Base-by-base conservation (phyloP, 306 rosid genomes). In the Cotoneaster glaucophyllus region DNA sequence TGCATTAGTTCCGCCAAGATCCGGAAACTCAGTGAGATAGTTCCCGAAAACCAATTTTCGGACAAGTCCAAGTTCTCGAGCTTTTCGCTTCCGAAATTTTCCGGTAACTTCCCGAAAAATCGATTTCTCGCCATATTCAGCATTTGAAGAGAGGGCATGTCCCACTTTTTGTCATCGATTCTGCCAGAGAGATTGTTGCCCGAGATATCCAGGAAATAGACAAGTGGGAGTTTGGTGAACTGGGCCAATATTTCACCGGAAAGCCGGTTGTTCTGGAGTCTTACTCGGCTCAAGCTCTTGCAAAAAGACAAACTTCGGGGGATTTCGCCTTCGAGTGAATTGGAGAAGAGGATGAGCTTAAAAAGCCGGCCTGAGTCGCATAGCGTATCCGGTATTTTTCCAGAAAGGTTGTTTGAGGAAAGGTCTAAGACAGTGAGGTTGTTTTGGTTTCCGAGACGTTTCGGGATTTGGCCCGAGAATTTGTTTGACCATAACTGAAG, bases 401-500 rank as follows among this genome's bases (percentile, higher is more conserved):
- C 99, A 0, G 81, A 69, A 14, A 96, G 93, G 13, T 80, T 67
- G 81, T 96, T 96, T 17, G 93, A 84, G 41, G 99, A 96, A 10
- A 96, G 89, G 80, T 96, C 99, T 26, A 96, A 66, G n/a, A 89
- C 84, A 3, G 98, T 85, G 77, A 96, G 88, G 70, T 93, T 96
- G 85, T 78, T 89, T 24, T 69, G 81, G 69, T 75, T 84, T 41
- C 99, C 99, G 5, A 96, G 91, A 71, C 84, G 82, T 28, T 62
- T 17, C 8, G 99, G 99, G 45, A 96, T 89, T 79, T 82, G 84
- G 50, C 98, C 99, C 0, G 85, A 74, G 44, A 96, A 82, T n/a
- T 76, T 70, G 79, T 96, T 96, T 17, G 99, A 90, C 99, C 99
- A 96, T 1, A 96, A 54, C 80, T 96, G 99, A 76, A 96, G 99